These are phyloP conservation scores for Rickenella mellea DNA, from an alignment of 768 basidiomycete genomes.

Conservation along the genomic window DNA sequence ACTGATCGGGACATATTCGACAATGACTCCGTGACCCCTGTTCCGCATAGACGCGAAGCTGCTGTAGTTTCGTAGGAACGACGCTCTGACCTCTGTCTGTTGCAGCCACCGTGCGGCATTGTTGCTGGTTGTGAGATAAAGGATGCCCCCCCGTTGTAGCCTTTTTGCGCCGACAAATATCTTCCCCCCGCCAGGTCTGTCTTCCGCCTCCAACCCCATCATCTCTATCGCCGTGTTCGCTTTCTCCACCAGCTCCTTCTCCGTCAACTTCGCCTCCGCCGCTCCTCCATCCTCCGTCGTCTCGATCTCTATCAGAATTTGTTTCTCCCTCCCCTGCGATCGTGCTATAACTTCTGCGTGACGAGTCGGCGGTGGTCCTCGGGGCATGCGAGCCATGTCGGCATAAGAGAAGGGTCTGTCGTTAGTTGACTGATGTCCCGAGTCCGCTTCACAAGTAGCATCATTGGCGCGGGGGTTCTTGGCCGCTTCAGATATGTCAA, in stretches of 20 bases:
- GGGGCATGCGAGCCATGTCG: too few species aligned
- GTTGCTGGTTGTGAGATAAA: slow-evolving; percentile 8
- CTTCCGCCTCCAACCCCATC: neutral
- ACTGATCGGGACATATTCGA: slow-evolving; percentile 14
- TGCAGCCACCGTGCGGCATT: slow-evolving; percentile 12
- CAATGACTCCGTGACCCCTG: slow-evolving; percentile 6
- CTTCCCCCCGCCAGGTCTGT: neutral
- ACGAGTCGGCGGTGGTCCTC: too few species aligned
- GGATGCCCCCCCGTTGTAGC: slow-evolving; percentile 8
- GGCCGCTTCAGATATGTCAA: too few species aligned
- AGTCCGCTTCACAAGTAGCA: too few species aligned
- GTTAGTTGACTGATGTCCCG: too few species aligned
- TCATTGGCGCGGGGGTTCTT: too few species aligned
- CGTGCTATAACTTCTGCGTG: too few species aligned
- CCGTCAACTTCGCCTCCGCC: too few species aligned
- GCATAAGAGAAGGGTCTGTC: too few species aligned
- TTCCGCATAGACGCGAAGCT: slow-evolving; percentile 5
- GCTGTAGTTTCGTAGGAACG: slow-evolving; percentile 8
- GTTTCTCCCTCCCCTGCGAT: too few species aligned
- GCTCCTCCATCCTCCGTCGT: too few species aligned
- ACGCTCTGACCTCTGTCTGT: neutral
- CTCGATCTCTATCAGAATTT: too few species aligned
- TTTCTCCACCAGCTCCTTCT: slow-evolving; percentile 9
- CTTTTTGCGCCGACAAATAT: neutral
- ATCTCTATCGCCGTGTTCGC: slow-evolving; percentile 11